Evolutionary conservation across 371 early-diverging fungal genomes (phyloP).

Genomic region (Rhizopus microsporus): DNA sequence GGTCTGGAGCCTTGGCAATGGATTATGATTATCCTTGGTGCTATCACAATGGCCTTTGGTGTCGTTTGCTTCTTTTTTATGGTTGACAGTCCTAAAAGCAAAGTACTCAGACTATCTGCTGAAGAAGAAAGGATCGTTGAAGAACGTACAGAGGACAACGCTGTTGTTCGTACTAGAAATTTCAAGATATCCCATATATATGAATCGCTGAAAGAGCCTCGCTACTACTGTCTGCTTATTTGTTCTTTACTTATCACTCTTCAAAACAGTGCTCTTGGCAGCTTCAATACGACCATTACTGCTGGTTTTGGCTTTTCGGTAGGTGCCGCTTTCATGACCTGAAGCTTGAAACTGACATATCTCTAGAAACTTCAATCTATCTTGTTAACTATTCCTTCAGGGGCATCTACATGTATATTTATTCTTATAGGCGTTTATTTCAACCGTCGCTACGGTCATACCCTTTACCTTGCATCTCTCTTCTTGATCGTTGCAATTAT

Average conservation of each 20-base stretch:
- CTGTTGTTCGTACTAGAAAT: conserved; percentile 26
- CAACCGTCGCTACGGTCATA: conserved; percentile 38
- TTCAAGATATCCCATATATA: conserved; percentile 31
- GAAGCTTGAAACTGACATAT: neutral
- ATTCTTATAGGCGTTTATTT: conserved; percentile 38
- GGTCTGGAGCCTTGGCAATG: conserved; percentile 52
- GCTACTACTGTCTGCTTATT: conserved; percentile 25
- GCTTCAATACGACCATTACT: conserved; percentile 39
- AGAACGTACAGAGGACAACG: conserved; percentile 30
- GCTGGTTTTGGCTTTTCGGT: conserved; percentile 43
- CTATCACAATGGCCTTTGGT: conserved; percentile 18
- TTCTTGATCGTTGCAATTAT: conserved; percentile 29
- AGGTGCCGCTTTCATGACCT: conserved; percentile 5
- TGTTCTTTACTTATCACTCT: conserved; percentile 35
- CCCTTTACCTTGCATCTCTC: conserved; percentile 29
- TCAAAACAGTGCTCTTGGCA: conserved; percentile 41
- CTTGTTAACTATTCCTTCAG: conserved; percentile 41
- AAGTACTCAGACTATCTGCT: conserved; percentile 17
- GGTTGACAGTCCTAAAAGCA: conserved; percentile 20
- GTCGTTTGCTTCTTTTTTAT: conserved; percentile 21
- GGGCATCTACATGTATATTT: conserved; percentile 31
- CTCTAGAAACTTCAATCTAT: conserved; percentile 26
- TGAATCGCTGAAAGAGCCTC: conserved; percentile 35
- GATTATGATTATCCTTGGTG: conserved; percentile 30
- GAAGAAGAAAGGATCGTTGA: conserved; percentile 27